Evolutionary conservation across 2,329 filamentous ascomycete species (phyloP).

Genomic region (Ophiostoma australiae): DNA sequence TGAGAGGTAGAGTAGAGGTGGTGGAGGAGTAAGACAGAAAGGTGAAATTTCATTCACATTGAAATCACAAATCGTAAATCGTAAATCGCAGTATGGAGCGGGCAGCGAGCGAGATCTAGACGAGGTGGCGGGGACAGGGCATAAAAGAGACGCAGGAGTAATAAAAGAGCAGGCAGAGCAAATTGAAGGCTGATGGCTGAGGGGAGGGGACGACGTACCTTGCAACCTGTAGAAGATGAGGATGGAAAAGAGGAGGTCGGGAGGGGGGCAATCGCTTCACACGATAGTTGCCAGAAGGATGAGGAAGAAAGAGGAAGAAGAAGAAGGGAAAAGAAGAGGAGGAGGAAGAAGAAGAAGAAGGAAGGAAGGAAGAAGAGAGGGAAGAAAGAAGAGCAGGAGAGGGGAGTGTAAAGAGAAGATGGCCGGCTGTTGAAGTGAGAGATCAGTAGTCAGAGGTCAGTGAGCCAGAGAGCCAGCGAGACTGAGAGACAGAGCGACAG

Average conservation of each 20-base stretch:
- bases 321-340: conserved; percentile 30
- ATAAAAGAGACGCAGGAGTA: background rate
- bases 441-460: background rate
- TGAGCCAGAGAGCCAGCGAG: background rate
- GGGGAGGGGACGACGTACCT: conserved; percentile 8
- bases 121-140: conserved; percentile 12
- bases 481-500: conserved; percentile 10
- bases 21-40: conserved; percentile 12
- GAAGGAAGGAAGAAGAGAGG: conserved; percentile 25
- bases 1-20: background rate
- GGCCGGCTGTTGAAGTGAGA: conserved; percentile 20
- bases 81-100: conserved; percentile 8
- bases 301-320: conserved; percentile 31
- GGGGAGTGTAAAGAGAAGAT: conserved; percentile 24
- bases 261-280: conserved; percentile 13
- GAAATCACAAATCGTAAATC: conserved; percentile 12
- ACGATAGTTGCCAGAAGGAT: conserved; percentile 15
- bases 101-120: conserved; percentile 14
- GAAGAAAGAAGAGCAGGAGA: conserved; percentile 24
- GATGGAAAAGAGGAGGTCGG: conserved; percentile 15
- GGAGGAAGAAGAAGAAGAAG: conserved; percentile 26
- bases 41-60: background rate
- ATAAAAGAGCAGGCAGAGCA: background rate
- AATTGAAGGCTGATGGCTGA: background rate
- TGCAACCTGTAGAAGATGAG: conserved; percentile 12